Percentiles rank a stretch among this genome's conserved stretches.
These are phyloP conservation scores for Linum usitatissimum DNA, from an alignment of 345 rosid species.

Conservation along the genomic window DNA sequence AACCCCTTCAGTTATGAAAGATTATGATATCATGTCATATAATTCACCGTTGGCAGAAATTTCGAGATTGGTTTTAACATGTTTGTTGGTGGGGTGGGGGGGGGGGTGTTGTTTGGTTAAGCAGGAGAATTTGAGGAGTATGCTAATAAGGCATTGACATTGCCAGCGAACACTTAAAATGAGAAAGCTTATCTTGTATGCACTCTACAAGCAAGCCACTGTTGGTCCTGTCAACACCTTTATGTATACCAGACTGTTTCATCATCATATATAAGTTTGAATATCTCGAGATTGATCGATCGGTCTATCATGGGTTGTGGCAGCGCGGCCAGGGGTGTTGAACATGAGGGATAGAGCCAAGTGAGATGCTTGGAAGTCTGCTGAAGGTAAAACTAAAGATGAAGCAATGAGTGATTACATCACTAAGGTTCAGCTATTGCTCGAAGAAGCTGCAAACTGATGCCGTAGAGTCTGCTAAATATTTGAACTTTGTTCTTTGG, in stretches of 20 bases:
- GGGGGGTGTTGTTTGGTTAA: not conserved
- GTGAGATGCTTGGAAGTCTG: constrained; percentile 34
- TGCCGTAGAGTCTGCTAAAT: too few relatives aligned
- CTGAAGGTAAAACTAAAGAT: constrained; percentile 26
- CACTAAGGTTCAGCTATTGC: constrained; percentile 25
- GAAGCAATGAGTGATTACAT: constrained; percentile 26
- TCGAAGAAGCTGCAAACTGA: not conserved
- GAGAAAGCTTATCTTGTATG: constrained; percentile 24
- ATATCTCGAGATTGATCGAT: too few relatives aligned
- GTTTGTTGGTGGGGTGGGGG: too few relatives aligned
- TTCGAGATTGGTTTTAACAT: too few relatives aligned
- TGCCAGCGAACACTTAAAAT: constrained; percentile 20
- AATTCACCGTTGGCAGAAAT: too few relatives aligned
- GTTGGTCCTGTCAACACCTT: constrained; percentile 19
- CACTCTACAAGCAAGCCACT: constrained; percentile 28
- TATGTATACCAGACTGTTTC: not conserved
- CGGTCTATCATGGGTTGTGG: not conserved
- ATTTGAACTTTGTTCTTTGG: too few relatives aligned
- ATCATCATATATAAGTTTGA: too few relatives aligned
- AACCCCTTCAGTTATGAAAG: too few relatives aligned
- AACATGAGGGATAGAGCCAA: constrained; percentile 22
- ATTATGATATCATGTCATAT: too few relatives aligned
- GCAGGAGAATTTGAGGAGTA: constrained; percentile 19
- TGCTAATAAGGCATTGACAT: constrained; percentile 24
- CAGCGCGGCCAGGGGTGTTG: constrained; percentile 23